Percentiles rank a stretch among this genome's conserved stretches.
These are phyloP conservation scores for Podospora pseudoanserina DNA, from an alignment of 495 filamentous ascomycete species.

Conservation along the genomic window DNA sequence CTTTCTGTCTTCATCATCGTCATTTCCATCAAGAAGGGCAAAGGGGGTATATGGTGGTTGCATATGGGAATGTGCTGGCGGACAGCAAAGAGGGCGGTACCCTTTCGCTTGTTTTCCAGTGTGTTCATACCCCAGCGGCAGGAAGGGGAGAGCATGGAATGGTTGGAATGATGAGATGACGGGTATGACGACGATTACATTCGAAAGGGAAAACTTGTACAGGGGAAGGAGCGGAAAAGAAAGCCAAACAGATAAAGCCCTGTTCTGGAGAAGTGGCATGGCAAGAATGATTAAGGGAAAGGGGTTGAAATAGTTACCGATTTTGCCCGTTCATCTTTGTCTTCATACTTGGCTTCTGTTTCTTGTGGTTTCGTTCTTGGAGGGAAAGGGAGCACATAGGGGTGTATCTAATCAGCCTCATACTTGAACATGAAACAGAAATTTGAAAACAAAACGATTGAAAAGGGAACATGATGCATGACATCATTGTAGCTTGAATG, in stretches of 20 bases:
- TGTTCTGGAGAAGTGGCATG: background rate
- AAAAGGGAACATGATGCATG: background rate
- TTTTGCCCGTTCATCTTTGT: background rate
- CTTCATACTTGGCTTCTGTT: background rate
- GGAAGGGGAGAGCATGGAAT: background rate
- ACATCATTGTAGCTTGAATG: background rate
- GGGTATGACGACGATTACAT: constrained; percentile 1
- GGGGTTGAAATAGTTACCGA: background rate
- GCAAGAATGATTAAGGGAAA: background rate
- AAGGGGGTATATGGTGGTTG: background rate
- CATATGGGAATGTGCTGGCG: background rate
- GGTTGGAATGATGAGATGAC: constrained; percentile 11
- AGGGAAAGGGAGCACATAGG: background rate
- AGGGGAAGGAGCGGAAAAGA: background rate
- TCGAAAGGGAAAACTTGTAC: background rate
- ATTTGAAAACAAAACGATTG: background rate
- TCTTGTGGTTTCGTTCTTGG: background rate
- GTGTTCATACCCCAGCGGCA: background rate
- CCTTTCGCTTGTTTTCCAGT: background rate
- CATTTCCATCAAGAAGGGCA: background rate
- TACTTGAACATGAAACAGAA: background rate
- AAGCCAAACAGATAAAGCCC: background rate
- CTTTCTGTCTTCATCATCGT: constrained; percentile 1
- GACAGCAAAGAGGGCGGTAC: background rate
- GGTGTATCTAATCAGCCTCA: background rate